A percentile compares a stretch with the other conserved stretches of the same genome.
These are phyloP conservation scores for Lycium ferocissimum DNA, from an alignment of 257 asterid genomes.

Conservation along the genomic window DNA sequence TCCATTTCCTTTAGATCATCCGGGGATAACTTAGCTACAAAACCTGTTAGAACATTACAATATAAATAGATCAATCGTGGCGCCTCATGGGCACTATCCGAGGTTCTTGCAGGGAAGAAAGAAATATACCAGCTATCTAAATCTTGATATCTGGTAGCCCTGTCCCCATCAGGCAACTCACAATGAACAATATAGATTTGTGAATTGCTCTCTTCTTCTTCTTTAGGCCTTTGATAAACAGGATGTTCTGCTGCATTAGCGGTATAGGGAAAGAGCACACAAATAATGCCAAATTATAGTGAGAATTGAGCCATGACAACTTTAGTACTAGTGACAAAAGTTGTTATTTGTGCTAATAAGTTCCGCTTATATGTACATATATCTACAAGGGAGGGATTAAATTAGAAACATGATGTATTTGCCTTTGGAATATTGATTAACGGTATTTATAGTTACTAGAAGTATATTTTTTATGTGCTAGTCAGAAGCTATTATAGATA, in stretches of 20 bases:
- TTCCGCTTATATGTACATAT: neutral
- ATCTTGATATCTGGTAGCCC: slow-evolving; percentile 8
- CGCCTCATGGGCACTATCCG: neutral
- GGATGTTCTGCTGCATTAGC: slow-evolving; percentile 1
- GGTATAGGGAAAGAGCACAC: neutral
- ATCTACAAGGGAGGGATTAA: neutral
- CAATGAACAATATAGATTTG: slow-evolving; percentile 49
- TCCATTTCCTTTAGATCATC: slow-evolving; percentile 37
- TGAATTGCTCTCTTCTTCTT: neutral
- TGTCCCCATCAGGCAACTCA: slow-evolving; percentile 16
- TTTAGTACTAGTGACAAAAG: neutral
- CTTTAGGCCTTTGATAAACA: neutral
- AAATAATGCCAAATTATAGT: neutral
- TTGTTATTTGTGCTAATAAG: neutral
- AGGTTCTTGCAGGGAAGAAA: slow-evolving; percentile 35
- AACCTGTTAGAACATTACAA: slow-evolving; percentile 38
- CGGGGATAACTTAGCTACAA: slow-evolving; percentile 38
- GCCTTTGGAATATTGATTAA: neutral
- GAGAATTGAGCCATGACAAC: slow-evolving; percentile 21
- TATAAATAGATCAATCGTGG: slow-evolving; percentile 39
- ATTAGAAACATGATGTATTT: neutral
- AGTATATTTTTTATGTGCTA: neutral
- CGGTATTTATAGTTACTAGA: neutral
- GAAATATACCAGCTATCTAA: slow-evolving; percentile 43
- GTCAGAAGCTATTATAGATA: neutral